Base-by-base conservation (phyloP, 2,329 filamentous ascomycete genomes). In the Arthrocladium fulminans region DNA sequence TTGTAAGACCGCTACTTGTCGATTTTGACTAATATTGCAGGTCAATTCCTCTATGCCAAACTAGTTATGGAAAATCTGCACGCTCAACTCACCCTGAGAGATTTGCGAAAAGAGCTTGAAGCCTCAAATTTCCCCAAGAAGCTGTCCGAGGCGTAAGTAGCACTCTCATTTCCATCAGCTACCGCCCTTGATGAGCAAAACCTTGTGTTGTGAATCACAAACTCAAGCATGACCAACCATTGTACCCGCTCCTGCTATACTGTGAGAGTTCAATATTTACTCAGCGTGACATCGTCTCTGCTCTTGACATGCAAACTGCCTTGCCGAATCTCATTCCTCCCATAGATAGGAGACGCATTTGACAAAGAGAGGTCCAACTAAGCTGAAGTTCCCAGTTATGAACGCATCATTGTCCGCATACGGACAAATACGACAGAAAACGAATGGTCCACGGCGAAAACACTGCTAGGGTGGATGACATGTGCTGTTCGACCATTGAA, bases 401-500 rank as follows among this genome's bases (percentile, higher is more conserved):
- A 54, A 1, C 52, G 53, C 13, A 59, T 66, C 5, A 49, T 67
- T 3, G 29, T 51, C 1, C 46, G 55, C 2, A 52, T 64, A 3
- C 51, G 49, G 32, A 42, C 45, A 6, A 44, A 51, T n/a, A 47
- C 50, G 6, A 19, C 32, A 19, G 3, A 43, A 8, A 52, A 49
- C n/a, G 44, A 59, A 13, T 64, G 60, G 59, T 24, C 49, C 0
- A 47, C 56, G 32, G 59, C 62, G 0, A 58, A 58, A 48, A 57
- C 51, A 12, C 57, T 73, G 13, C 57, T 73, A 2, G 61, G 63
- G 2, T 72, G 66, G 67, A 57, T 73, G 10, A 62, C 62, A 3
- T 66, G 66, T 45, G 65, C 68, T 1, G 66, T 63, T 40, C 60
- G 70, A 0, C 60, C 67, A 0, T 56, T 73, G 0, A 65, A 65